These are phyloP conservation scores for Puccinia polysora DNA, from an alignment of 1,284 basidiomycete species.

Conservation along the genomic window DNA sequence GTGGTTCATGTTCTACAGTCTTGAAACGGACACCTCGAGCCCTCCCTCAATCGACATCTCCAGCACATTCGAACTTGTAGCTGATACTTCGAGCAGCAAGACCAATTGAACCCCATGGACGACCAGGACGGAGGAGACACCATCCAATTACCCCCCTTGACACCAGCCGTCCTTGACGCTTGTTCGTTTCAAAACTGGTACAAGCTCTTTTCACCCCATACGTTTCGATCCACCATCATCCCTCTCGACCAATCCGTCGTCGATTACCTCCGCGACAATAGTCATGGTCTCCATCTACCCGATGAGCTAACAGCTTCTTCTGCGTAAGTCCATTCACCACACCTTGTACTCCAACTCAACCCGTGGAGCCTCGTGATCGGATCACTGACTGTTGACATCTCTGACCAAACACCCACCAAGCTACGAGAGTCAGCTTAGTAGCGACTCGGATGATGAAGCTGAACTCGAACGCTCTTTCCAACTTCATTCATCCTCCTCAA, in stretches of 20 bases:
- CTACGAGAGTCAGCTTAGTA: constrained; percentile 56
- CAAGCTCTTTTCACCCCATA: constrained; percentile 64
- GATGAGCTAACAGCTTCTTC: constrained; percentile 61
- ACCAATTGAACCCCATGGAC: background rate
- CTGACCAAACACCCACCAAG: constrained; percentile 46
- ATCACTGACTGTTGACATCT: constrained; percentile 48
- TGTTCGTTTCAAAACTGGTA: constrained; percentile 89
- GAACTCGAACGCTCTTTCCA: constrained; percentile 59
- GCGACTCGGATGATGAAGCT: constrained; percentile 60
- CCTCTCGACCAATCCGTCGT: constrained; percentile 65
- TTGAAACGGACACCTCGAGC: too few species aligned
- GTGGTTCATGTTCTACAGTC: too few species aligned
- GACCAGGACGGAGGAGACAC: background rate
- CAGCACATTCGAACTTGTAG: too few species aligned
- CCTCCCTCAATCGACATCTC: too few species aligned
- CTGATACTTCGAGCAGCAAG: too few species aligned
- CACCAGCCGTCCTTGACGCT: constrained; percentile 61
- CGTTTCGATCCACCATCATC: constrained; percentile 74
- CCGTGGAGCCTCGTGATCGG: background rate
- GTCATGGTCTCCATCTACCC: constrained; percentile 74
- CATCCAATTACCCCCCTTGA: constrained; percentile 59
- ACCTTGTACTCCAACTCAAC: constrained; percentile 57
- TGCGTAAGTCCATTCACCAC: constrained; percentile 30
- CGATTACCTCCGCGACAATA: constrained; percentile 63
- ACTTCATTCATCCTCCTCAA: constrained; percentile 50